Conservation (phyloP, 2,329 filamentous ascomycete species). For the Davidsoniella australis region DNA sequence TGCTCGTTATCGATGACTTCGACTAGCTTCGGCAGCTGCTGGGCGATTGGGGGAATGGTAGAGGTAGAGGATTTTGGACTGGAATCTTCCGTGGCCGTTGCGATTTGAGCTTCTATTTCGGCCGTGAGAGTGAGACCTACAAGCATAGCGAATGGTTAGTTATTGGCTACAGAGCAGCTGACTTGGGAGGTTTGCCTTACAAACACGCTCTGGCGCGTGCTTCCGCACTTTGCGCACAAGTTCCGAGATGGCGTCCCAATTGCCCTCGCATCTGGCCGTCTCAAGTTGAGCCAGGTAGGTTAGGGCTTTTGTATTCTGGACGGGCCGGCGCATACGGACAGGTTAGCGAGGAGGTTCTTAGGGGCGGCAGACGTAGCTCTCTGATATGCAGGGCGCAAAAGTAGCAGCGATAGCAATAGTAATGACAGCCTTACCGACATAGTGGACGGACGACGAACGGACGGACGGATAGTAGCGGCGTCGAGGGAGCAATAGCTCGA, state of each 20-base stretch:
- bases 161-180: neutral
- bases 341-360: neutral
- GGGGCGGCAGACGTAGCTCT: neutral
- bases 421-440: constrained; percentile 11
- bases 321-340: neutral
- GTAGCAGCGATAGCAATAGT: neutral
- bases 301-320: constrained; percentile 46
- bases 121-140: constrained; percentile 55
- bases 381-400: neutral
- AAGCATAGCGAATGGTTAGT: constrained; percentile 12
- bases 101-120: constrained; percentile 49
- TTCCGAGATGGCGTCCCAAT: constrained; percentile 76
- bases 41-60: constrained; percentile 25
- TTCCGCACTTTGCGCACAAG: constrained; percentile 86
- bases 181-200: constrained; percentile 34
- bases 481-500: neutral
- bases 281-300: constrained; percentile 74
- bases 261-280: constrained; percentile 69
- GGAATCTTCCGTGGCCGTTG: constrained; percentile 27
- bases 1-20: constrained; percentile 42
- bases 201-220: constrained; percentile 70
- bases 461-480: neutral
- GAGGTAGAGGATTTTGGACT: constrained; percentile 18
- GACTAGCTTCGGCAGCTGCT: constrained; percentile 32
- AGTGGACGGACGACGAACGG: neutral